Percentiles rank a stretch among this genome's conserved stretches.
phyloP scores from a whole-genome alignment of 306 rosid genomes.

The Adenanthera pavonina region DNA sequence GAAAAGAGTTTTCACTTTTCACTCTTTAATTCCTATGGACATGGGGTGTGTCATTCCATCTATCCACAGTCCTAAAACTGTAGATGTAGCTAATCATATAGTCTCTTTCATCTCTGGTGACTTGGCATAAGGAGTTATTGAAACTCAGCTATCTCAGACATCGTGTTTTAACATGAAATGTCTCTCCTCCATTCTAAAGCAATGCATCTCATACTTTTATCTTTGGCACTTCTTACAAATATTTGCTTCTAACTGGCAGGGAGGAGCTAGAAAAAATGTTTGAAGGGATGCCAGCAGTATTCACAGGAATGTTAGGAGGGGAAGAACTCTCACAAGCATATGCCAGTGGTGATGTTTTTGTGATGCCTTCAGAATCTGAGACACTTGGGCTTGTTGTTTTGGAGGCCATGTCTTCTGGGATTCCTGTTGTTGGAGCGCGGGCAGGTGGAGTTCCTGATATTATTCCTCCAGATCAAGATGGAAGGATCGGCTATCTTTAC shows the following conservation, averaged over 20 bases:
- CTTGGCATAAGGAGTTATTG: not conserved
- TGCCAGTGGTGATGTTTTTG: slow-evolving; percentile 90
- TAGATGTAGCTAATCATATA: not conserved
- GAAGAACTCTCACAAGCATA: slow-evolving; percentile 97
- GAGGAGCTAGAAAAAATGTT: slow-evolving; percentile 90
- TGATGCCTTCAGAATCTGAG: slow-evolving; percentile 98
- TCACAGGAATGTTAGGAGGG: slow-evolving; percentile 95
- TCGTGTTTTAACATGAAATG: not conserved
- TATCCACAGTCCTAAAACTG: no score
- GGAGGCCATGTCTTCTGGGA: slow-evolving; percentile 97
- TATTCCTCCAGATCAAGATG: slow-evolving; percentile 84
- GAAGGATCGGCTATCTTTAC: slow-evolving; percentile 80
- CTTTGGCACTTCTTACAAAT: slow-evolving; percentile 8
- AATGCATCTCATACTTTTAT: slow-evolving; percentile 3
- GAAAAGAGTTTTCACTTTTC: not conserved
- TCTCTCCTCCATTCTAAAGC: slow-evolving; percentile 18
- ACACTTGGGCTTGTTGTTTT: slow-evolving; percentile 94
- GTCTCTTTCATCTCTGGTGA: not conserved
- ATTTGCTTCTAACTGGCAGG: slow-evolving; percentile 52
- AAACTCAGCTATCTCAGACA: not conserved
- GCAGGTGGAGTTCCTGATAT: slow-evolving; percentile 97
- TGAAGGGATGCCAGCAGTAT: slow-evolving; percentile 86
- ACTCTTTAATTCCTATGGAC: not conserved
- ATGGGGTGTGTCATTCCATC: not conserved
- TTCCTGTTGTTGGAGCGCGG: slow-evolving; percentile 93